Conservation (phyloP, 23 red algal genomes). For the Gracilaria gracilis region DNA sequence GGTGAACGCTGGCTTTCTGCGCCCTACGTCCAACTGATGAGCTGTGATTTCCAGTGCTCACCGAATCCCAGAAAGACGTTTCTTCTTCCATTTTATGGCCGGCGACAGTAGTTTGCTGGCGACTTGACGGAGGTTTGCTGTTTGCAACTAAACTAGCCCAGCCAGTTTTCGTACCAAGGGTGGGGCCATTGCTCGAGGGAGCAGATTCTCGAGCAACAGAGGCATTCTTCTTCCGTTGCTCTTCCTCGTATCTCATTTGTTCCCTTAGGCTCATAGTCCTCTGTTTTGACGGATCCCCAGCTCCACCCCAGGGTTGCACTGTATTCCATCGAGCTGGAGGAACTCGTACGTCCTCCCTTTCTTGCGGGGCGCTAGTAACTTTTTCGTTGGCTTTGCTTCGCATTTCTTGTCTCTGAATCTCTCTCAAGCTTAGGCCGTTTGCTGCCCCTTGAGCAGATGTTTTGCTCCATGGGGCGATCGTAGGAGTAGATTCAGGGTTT, state of each 20-base stretch:
- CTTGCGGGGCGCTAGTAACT: conserved; percentile 5
- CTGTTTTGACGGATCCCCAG: conserved; percentile 44
- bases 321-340: conserved; percentile 44
- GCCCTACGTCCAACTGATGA: neutral
- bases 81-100: conserved; percentile 62
- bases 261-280: conserved; percentile 57
- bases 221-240: conserved; percentile 44
- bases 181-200: conserved; percentile 5
- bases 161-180: conserved; percentile 52
- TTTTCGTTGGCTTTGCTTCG: conserved; percentile 63
- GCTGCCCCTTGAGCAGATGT: conserved; percentile 27
- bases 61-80: conserved; percentile 72
- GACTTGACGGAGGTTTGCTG: conserved; percentile 24
- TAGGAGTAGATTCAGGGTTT: neutral
- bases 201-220: conserved; percentile 26
- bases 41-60: conserved; percentile 18
- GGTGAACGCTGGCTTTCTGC: conserved; percentile 1
- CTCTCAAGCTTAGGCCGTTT: conserved; percentile 68
- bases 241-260: conserved; percentile 74
- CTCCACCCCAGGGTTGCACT: conserved; percentile 70
- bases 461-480: conserved; percentile 75
- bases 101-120: conserved; percentile 15
- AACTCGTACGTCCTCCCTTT: conserved; percentile 42
- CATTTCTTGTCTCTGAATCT: conserved; percentile 70
- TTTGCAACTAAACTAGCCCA: conserved; percentile 78